These are phyloP conservation scores for Podaxis sp. DNA, from an alignment of 768 basidiomycete species.

Conservation along the genomic window DNA sequence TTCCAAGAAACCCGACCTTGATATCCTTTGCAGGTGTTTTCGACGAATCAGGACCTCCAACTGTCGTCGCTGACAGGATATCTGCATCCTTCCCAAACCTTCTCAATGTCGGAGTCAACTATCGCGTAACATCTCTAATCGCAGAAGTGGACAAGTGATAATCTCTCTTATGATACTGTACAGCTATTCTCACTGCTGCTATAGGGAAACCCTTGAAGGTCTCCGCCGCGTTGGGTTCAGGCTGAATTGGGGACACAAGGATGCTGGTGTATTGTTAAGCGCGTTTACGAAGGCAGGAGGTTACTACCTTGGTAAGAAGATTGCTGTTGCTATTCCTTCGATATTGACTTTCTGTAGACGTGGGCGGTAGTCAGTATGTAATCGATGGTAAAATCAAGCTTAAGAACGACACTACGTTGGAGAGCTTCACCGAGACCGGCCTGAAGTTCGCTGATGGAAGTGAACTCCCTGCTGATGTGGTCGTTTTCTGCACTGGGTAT, in stretches of 20 bases:
- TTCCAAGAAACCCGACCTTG: not conserved
- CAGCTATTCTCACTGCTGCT: not conserved
- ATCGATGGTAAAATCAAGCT: slow-evolving; percentile 67
- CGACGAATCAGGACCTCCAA: slow-evolving; percentile 45
- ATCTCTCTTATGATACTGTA: not conserved
- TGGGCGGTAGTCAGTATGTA: slow-evolving; percentile 55
- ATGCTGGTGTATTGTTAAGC: slow-evolving; percentile 12
- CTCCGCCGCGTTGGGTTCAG: slow-evolving; percentile 18
- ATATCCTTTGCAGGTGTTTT: slow-evolving; percentile 30
- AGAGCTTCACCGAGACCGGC: slow-evolving; percentile 39
- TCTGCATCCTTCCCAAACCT: slow-evolving; percentile 43
- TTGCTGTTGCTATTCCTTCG: not conserved
- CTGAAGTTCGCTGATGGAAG: slow-evolving; percentile 47
- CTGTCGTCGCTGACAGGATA: slow-evolving; percentile 46
- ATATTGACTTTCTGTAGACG: slow-evolving; percentile 32
- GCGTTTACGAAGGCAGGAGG: slow-evolving; percentile 16
- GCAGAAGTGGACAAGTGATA: slow-evolving; percentile 15
- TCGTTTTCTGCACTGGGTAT: slow-evolving; percentile 28
- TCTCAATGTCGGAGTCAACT: slow-evolving; percentile 18
- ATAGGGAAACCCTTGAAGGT: slow-evolving; percentile 12
- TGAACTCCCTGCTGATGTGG: slow-evolving; percentile 40
- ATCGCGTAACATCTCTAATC: slow-evolving; percentile 1
- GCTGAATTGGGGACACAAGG: slow-evolving; percentile 16
- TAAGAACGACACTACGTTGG: slow-evolving; percentile 52
- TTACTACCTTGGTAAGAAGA: slow-evolving; percentile 16